Conservation (phyloP, 1,284 basidiomycete species). For the Austroboletus olivaceoglutinosus region DNA sequence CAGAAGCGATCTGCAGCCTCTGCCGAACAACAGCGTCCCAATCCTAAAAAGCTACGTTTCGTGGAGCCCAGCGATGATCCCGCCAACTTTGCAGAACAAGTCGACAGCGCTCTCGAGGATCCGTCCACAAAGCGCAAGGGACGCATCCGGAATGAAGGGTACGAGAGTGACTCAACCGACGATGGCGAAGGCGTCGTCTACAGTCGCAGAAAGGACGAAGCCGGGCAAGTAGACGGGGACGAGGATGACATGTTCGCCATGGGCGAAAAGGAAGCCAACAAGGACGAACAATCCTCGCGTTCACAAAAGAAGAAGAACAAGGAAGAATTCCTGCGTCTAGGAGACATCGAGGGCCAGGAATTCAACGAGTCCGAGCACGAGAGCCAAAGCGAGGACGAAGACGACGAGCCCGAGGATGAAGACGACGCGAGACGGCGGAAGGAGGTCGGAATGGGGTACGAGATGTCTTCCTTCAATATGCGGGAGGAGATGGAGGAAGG, state of each 20-base stretch:
- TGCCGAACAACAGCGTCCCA: slow-evolving; percentile 32
- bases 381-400: slow-evolving; percentile 46
- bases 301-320: slow-evolving; percentile 45
- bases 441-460: slow-evolving; percentile 89
- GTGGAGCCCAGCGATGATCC: slow-evolving; percentile 75
- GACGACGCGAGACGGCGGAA: slow-evolving; percentile 71
- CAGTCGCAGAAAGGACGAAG: slow-evolving; percentile 60
- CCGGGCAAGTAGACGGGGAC: slow-evolving; percentile 49
- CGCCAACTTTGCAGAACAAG: slow-evolving; percentile 68
- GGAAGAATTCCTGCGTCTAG: slow-evolving; percentile 77
- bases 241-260: slow-evolving; percentile 90
- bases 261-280: slow-evolving; percentile 55
- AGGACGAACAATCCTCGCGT: slow-evolving; percentile 28
- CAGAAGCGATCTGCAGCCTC: slow-evolving; percentile 58
- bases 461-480: slow-evolving; percentile 98
- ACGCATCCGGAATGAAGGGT: slow-evolving; percentile 81
- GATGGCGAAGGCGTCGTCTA: slow-evolving; percentile 88
- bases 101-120: slow-evolving; percentile 69
- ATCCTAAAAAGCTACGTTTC: slow-evolving; percentile 76
- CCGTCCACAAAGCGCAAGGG: slow-evolving; percentile 58
- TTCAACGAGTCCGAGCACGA: slow-evolving; percentile 60
- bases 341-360: slow-evolving; percentile 95
- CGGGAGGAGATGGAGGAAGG: slow-evolving; percentile 97
- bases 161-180: slow-evolving; percentile 91
- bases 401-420: slow-evolving; percentile 68